These are phyloP conservation scores for Lichtheimia ramosa DNA, from an alignment of 371 early-diverging fungal species.

Conservation along the genomic window DNA sequence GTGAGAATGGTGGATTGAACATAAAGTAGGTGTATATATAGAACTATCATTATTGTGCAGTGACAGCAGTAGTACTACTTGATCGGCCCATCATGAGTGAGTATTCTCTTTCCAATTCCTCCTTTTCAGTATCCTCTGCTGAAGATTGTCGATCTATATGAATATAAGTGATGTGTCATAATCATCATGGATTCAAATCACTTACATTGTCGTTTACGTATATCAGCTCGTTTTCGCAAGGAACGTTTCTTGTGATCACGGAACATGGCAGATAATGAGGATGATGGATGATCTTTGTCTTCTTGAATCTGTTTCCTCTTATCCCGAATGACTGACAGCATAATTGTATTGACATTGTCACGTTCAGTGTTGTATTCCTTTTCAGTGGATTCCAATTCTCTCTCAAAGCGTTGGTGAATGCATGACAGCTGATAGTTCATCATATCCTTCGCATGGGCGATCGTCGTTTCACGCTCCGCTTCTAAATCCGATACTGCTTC, in stretches of 20 bases:
- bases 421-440: slow-evolving; percentile 6
- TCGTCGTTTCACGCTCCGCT: slow-evolving; percentile 31
- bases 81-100: not conserved
- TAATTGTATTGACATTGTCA: slow-evolving; percentile 18
- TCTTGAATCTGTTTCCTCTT: slow-evolving; percentile 17
- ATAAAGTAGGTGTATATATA: too few species aligned
- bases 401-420: not conserved
- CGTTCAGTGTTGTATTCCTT: slow-evolving; percentile 38
- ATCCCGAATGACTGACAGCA: slow-evolving; percentile 38
- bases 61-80: not conserved
- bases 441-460: slow-evolving; percentile 28
- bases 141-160: not conserved
- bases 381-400: slow-evolving; percentile 22
- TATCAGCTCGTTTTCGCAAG: not conserved
- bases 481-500: slow-evolving; percentile 38
- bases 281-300: not conserved
- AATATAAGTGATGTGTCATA: not conserved
- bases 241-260: not conserved
- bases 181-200: not conserved
- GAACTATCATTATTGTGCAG: not conserved
- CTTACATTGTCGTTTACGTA: not conserved
- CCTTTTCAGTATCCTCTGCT: not conserved
- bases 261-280: not conserved
- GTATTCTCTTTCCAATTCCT: not conserved
- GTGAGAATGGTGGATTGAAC: too few species aligned